A percentile compares a stretch with the other conserved stretches of the same genome.
These are phyloP conservation scores for Fusarium sarcochroum DNA, from an alignment of 2,329 filamentous ascomycete species.

Conservation along the genomic window DNA sequence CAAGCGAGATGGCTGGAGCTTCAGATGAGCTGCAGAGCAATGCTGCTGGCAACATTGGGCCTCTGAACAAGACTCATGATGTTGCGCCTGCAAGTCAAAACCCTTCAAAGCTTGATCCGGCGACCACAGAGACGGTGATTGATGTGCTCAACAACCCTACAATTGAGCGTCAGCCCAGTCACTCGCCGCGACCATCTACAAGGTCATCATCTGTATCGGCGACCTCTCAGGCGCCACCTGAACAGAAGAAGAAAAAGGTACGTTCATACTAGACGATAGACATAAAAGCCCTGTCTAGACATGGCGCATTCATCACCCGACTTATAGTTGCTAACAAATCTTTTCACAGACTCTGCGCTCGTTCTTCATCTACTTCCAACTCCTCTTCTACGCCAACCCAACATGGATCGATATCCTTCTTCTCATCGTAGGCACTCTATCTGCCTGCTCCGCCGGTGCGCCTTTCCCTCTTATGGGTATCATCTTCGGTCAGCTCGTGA, in stretches of 20 bases:
- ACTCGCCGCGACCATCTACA: conserved; percentile 24
- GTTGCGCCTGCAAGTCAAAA: not conserved
- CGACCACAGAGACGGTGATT: conserved; percentile 13
- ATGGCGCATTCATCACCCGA: not conserved
- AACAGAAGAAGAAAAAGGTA: conserved; percentile 30
- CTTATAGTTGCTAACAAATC: conserved; percentile 16
- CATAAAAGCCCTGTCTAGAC: no score
- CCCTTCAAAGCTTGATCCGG: not conserved
- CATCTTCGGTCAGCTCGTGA: conserved; percentile 74
- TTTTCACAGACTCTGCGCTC: conserved; percentile 32
- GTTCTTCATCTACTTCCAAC: conserved; percentile 59
- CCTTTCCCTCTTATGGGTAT: conserved; percentile 75
- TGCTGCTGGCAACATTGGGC: not conserved
- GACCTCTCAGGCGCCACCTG: conserved; percentile 14
- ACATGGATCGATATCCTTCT: conserved; percentile 60
- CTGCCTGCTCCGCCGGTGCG: conserved; percentile 70
- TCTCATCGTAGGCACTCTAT: conserved; percentile 57
- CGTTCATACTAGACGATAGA: not conserved
- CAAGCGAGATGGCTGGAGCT: conserved; percentile 30
- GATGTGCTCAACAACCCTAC: conserved; percentile 4
- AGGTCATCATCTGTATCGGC: conserved; percentile 28
- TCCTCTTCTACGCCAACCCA: conserved; percentile 62
- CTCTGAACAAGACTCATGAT: not conserved
- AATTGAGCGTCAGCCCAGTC: conserved; percentile 16
- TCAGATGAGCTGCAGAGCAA: conserved; percentile 13